Evolutionary conservation across 2,329 filamentous ascomycete species (phyloP).

Genomic region (Botrytis medusae): DNA sequence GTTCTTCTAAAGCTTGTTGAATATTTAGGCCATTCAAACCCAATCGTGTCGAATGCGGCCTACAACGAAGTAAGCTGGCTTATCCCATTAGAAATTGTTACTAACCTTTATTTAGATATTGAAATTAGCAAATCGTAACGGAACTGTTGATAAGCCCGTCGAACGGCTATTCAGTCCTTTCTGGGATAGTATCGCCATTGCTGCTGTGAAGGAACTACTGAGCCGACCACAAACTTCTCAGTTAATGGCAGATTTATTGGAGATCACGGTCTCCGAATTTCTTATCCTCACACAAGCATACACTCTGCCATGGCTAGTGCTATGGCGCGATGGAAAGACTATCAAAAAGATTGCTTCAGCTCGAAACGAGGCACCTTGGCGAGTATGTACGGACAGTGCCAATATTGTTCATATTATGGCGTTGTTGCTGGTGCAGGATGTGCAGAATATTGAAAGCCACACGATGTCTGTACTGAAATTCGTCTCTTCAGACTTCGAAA

Average conservation of each 20-base stretch:
- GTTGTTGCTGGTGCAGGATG: constrained; percentile 58
- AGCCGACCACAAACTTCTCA: constrained; percentile 79
- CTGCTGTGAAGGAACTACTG: constrained; percentile 78
- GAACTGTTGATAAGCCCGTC: constrained; percentile 62
- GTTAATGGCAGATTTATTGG: constrained; percentile 76
- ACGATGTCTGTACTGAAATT: constrained; percentile 67
- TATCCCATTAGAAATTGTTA: neutral
- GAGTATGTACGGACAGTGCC: constrained; percentile 52
- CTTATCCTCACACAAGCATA: constrained; percentile 74
- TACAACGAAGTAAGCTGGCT: constrained; percentile 68
- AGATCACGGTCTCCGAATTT: constrained; percentile 72
- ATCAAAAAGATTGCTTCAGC: constrained; percentile 79
- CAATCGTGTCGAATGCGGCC: constrained; percentile 74
- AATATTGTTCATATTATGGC: constrained; percentile 61
- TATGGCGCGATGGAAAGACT: constrained; percentile 73
- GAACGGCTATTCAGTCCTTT: constrained; percentile 78
- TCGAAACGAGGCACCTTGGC: constrained; percentile 63
- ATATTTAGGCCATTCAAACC: constrained; percentile 81
- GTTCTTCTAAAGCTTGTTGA: constrained; percentile 81
- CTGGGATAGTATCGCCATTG: constrained; percentile 82
- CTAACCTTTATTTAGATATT: constrained; percentile 53
- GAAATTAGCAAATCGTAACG: constrained; percentile 65
- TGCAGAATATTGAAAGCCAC: constrained; percentile 58
- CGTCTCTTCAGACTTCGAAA: constrained; percentile 69
- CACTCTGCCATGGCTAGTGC: constrained; percentile 82